phyloP scores from a whole-genome alignment of 2,329 filamentous ascomycete species.

The Blumeriella jaapii region DNA sequence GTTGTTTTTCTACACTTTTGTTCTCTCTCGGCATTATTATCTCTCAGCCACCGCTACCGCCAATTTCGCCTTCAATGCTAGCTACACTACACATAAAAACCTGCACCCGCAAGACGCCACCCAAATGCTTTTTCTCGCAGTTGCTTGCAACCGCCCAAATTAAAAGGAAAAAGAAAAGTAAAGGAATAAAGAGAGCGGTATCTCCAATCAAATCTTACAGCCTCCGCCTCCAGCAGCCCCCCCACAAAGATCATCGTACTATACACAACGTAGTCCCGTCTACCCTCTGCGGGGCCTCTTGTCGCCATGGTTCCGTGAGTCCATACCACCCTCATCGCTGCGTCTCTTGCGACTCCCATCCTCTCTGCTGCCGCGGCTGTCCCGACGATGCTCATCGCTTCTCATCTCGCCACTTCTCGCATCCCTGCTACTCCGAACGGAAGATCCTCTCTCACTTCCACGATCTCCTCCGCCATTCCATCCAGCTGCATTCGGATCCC shows the following conservation, averaged over 20 bases:
- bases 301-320: constrained; percentile 19
- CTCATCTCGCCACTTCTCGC: constrained; percentile 9
- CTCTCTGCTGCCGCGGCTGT: constrained; percentile 19
- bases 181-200: no score
- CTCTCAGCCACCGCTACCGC: no score
- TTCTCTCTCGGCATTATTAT: no score
- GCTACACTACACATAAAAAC: no score
- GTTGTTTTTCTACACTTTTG: no score
- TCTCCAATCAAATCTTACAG: no score
- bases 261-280: no score
- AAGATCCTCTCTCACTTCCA: constrained; percentile 11
- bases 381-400: constrained; percentile 18
- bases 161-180: no score
- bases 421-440: constrained; percentile 15
- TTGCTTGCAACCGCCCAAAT: no score
- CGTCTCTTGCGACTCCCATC: constrained; percentile 24
- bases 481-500: constrained; percentile 16
- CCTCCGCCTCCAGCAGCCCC: constrained; percentile 3
- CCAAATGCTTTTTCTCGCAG: no score
- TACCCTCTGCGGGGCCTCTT: constrained; percentile 23
- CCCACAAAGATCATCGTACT: neutral
- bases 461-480: constrained; percentile 17
- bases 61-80: no score
- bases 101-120: no score
- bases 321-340: constrained; percentile 21